Conservation (phyloP, 2,329 filamentous ascomycete species). For the Diaporthe amygdali region DNA sequence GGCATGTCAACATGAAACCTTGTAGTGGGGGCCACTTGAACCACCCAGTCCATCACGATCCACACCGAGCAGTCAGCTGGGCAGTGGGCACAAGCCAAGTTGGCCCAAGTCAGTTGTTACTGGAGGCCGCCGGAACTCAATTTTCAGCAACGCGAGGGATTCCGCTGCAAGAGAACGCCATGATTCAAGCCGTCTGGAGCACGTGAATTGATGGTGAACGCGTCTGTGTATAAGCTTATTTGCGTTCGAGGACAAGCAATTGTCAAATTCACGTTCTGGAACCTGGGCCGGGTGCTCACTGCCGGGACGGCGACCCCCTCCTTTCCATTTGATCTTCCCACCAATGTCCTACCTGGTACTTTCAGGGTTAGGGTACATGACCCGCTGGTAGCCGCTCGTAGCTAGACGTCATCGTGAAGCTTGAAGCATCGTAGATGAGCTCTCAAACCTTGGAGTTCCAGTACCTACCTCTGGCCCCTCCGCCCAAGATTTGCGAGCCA, state of each 20-base stretch:
- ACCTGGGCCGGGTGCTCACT: neutral
- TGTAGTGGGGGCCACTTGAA: neutral
- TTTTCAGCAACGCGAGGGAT: neutral
- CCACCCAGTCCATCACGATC: neutral
- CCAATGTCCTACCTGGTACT: neutral
- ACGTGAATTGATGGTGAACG: neutral
- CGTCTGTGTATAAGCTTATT: constrained; percentile 1
- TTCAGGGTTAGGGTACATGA: neutral
- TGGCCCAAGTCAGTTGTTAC: neutral
- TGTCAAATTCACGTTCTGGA: neutral
- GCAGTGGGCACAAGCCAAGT: constrained; percentile 4
- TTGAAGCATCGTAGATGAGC: neutral
- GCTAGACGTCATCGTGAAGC: constrained; percentile 8
- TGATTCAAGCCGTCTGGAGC: neutral
- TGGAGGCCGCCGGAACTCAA: constrained; percentile 1
- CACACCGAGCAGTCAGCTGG: constrained; percentile 9
- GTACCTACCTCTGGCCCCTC: neutral
- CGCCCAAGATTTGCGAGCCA: neutral
- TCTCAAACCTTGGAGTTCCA: neutral
- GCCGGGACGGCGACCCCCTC: neutral
- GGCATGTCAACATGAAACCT: constrained; percentile 8
- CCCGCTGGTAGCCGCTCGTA: neutral
- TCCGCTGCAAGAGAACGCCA: neutral
- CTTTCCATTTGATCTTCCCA: neutral
- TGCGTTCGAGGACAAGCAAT: neutral